Percentiles rank a stretch among this genome's conserved stretches.
phyloP scores from a whole-genome alignment of 257 asterid species.

The Capsicum pubescens region DNA sequence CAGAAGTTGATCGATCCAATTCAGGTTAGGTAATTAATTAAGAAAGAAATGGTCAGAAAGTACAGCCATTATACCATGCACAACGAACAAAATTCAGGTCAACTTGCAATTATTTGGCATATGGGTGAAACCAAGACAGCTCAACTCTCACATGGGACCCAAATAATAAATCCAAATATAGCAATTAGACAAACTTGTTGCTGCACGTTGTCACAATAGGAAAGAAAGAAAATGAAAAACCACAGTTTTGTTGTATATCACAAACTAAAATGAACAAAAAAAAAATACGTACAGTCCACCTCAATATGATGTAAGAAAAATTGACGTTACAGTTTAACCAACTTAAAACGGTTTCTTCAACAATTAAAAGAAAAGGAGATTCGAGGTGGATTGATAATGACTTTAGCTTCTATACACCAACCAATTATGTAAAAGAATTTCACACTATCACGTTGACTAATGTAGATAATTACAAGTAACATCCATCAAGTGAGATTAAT shows the following conservation, averaged over 20 bases:
- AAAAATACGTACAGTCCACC: not conserved
- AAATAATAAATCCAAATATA: slow-evolving; percentile 3
- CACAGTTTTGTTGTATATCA: not conserved
- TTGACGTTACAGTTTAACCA: slow-evolving; percentile 12
- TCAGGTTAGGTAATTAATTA: slow-evolving; percentile 11
- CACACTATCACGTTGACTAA: not conserved
- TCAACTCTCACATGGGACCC: slow-evolving; percentile 31
- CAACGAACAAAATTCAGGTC: slow-evolving; percentile 28
- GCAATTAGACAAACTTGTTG: slow-evolving; percentile 16
- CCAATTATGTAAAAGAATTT: not conserved
- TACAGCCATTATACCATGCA: not conserved
- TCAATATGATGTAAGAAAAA: not conserved
- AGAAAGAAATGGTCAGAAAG: not conserved
- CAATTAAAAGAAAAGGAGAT: not conserved
- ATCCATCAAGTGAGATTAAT: not conserved
- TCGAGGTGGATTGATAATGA: not conserved
- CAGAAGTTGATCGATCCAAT: slow-evolving; percentile 14
- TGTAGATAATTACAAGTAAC: not conserved
- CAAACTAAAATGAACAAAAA: not conserved
- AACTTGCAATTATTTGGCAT: slow-evolving; percentile 24
- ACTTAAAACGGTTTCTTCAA: slow-evolving; percentile 19
- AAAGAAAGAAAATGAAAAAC: not conserved
- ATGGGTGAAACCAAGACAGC: slow-evolving; percentile 4
- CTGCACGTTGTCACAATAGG: slow-evolving; percentile 4
- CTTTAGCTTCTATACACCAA: not conserved